phyloP scores from a whole-genome alignment of 306 rosid genomes.

The Vicia faba region DNA sequence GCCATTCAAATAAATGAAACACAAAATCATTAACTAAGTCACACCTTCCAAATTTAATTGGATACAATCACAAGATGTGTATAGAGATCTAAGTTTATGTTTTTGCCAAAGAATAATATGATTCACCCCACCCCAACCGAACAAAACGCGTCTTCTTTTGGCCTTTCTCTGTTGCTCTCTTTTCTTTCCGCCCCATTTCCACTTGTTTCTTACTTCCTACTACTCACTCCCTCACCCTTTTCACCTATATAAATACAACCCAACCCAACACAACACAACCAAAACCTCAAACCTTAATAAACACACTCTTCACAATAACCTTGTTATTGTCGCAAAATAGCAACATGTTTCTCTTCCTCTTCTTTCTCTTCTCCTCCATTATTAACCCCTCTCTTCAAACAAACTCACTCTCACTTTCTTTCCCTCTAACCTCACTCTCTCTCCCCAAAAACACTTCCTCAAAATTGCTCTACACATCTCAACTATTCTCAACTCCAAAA shows the following conservation, averaged over 20 bases:
- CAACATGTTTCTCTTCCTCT: slow-evolving; percentile 23
- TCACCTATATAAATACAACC: slow-evolving; percentile 35
- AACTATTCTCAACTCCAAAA: slow-evolving; percentile 30
- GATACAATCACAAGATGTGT: neutral
- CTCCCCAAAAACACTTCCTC: slow-evolving; percentile 40
- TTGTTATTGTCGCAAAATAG: neutral
- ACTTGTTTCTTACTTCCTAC: neutral
- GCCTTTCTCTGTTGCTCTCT: slow-evolving; percentile 21
- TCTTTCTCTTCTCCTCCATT: slow-evolving; percentile 11
- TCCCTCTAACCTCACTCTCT: slow-evolving; percentile 50
- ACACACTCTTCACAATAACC: neutral
- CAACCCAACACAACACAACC: neutral
- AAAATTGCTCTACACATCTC: slow-evolving; percentile 35
- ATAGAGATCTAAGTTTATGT: neutral
- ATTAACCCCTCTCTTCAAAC: neutral
- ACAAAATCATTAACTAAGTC: slow-evolving; percentile 24
- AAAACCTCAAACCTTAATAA: neutral
- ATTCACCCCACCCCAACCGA: slow-evolving; percentile 36
- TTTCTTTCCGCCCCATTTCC: neutral
- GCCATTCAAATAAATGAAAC: slow-evolving; percentile 29
- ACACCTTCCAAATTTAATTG: slow-evolving; percentile 41
- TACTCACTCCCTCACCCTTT: neutral
- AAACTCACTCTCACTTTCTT: slow-evolving; percentile 49
- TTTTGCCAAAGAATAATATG: slow-evolving; percentile 24
- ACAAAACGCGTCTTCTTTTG: slow-evolving; percentile 57